phyloP scores from a whole-genome alignment of 2,329 filamentous ascomycete genomes.

The Colletotrichum spinosum region DNA sequence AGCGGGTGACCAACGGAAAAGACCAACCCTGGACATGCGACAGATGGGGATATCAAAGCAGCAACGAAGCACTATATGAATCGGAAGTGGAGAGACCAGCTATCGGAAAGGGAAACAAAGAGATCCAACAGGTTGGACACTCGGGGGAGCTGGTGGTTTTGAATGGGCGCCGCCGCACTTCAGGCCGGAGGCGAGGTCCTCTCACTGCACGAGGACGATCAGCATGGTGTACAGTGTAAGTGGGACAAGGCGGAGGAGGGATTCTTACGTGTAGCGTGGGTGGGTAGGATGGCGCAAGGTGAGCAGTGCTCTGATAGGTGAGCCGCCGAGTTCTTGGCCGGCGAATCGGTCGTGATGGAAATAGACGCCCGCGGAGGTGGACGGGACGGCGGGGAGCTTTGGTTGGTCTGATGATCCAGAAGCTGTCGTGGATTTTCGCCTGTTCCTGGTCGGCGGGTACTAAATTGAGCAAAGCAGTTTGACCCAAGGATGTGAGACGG shows the following conservation, averaged over 20 bases:
- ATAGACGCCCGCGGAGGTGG: conserved; percentile 57
- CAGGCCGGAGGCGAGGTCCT: conserved; percentile 24
- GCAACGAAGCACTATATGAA: conserved; percentile 51
- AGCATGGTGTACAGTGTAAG: conserved; percentile 46
- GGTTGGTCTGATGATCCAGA: conserved; percentile 39
- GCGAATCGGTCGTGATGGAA: conserved; percentile 51
- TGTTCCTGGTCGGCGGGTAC: conserved; percentile 21
- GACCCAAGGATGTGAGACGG: conserved; percentile 4
- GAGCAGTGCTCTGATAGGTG: conserved; percentile 57
- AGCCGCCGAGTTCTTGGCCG: conserved; percentile 52
- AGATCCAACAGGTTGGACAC: conserved; percentile 47
- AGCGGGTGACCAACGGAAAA: conserved; percentile 11
- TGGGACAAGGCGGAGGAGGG: conserved; percentile 47
- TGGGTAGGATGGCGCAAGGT: conserved; percentile 39
- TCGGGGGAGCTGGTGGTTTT: conserved; percentile 63
- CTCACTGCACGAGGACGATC: conserved; percentile 51
- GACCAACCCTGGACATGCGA: conserved; percentile 41
- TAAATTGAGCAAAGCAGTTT: conserved; percentile 8
- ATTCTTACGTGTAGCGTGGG: conserved; percentile 45
- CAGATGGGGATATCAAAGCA: conserved; percentile 45
- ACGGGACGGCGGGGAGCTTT: conserved; percentile 49
- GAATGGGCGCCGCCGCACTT: conserved; percentile 55
- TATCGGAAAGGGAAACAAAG: conserved; percentile 60
- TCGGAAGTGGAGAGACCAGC: conserved; percentile 65
- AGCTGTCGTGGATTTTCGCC: conserved; percentile 17